Conservation (phyloP, 371 early-diverging fungal species). For the Haplosporangium sp. region DNA sequence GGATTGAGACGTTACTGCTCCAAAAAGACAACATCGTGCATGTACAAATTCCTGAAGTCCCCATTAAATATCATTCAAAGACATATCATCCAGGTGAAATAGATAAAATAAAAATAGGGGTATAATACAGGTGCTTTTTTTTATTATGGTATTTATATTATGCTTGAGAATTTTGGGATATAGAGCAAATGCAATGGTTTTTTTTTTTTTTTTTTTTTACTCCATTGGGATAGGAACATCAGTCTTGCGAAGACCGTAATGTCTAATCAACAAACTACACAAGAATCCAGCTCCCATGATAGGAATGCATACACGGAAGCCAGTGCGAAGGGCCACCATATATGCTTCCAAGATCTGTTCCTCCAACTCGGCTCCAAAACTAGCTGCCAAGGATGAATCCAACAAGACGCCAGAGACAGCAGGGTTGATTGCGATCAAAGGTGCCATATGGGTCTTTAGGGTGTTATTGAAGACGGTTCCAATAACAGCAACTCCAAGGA, state of each 20-base stretch:
- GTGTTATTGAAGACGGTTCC: constrained; percentile 65
- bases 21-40: no score
- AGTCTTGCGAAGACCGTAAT: constrained; percentile 30
- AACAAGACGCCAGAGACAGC: constrained; percentile 5
- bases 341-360: constrained; percentile 65
- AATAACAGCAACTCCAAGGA: constrained; percentile 72
- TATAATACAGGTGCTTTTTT: no score
- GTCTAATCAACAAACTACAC: constrained; percentile 58
- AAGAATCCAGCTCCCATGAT: constrained; percentile 66
- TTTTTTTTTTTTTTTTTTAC: constrained; percentile 2
- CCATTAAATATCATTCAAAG: no score
- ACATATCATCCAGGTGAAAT: no score
- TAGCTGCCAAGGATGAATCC: constrained; percentile 25
- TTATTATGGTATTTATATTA: no score
- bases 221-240: constrained; percentile 23
- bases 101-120: no score
- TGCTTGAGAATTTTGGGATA: no score
- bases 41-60: no score
- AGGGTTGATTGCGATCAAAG: constrained; percentile 13
- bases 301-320: constrained; percentile 68
- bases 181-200: no score
- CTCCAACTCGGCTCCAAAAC: constrained; percentile 41
- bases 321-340: constrained; percentile 64
- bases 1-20: no score
- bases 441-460: constrained; percentile 34